These are phyloP conservation scores for Suhomyces chickasaworum DNA, from an alignment of 1,139 yeast species.

Conservation along the genomic window DNA sequence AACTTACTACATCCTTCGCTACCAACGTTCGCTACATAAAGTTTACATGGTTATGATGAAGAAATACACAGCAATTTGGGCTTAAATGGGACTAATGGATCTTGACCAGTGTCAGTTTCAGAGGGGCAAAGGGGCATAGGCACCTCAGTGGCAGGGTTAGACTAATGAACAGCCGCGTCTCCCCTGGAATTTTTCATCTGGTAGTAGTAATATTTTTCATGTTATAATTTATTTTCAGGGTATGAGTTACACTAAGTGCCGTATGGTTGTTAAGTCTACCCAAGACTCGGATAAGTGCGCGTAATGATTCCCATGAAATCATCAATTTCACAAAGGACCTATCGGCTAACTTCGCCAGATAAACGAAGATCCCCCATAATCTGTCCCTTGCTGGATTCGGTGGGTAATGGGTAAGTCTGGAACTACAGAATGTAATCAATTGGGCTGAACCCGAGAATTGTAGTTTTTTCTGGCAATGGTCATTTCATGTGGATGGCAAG, in stretches of 20 bases:
- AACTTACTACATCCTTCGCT: too few relatives aligned
- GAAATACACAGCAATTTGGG: background rate
- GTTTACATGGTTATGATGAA: background rate
- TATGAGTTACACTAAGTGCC: conserved; percentile 5
- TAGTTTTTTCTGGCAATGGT: too few relatives aligned
- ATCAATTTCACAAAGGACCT: background rate
- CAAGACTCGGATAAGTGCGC: background rate
- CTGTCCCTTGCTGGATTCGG: too few relatives aligned
- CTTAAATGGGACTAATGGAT: background rate
- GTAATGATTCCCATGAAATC: background rate
- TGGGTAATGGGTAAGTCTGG: too few relatives aligned
- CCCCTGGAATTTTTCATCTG: background rate
- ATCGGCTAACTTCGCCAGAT: conserved; percentile 1
- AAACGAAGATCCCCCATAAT: background rate
- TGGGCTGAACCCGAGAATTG: too few relatives aligned
- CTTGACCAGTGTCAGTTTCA: background rate
- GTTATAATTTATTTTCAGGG: background rate
- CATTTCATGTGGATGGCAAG: too few relatives aligned
- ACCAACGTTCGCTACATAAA: background rate
- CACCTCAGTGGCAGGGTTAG: background rate
- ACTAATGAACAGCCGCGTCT: background rate
- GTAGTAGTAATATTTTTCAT: background rate
- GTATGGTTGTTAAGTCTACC: conserved; percentile 7
- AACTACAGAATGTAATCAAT: too few relatives aligned
- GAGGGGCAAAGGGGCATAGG: too few relatives aligned